These are phyloP conservation scores for Cyathus pygmaeus DNA, from an alignment of 1,284 basidiomycete species.

Conservation along the genomic window DNA sequence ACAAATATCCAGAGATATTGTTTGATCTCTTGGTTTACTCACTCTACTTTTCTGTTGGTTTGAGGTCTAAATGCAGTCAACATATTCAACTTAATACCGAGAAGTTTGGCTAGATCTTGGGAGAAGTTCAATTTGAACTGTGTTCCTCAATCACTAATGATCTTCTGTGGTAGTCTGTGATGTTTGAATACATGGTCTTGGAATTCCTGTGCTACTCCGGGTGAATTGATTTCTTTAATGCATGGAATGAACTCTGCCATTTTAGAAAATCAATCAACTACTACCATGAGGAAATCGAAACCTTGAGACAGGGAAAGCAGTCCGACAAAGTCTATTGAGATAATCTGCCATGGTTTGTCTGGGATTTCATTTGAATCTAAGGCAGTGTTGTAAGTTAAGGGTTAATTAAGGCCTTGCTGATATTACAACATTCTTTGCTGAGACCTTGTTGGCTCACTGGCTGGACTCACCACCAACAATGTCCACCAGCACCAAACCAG, in stretches of 20 bases:
- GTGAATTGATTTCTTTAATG: background rate
- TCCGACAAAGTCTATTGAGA: background rate
- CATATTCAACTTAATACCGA: background rate
- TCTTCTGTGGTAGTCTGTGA: background rate
- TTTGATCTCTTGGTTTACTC: slow-evolving; percentile 3
- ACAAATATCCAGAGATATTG: slow-evolving; percentile 1
- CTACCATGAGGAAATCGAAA: slow-evolving; percentile 1
- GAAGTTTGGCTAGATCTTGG: background rate
- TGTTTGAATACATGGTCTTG: background rate
- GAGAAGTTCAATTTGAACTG: slow-evolving; percentile 3
- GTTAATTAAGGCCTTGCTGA: no score
- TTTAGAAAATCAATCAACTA: slow-evolving; percentile 1
- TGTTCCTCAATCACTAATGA: slow-evolving; percentile 3
- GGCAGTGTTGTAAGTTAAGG: no score
- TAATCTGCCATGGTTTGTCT: background rate
- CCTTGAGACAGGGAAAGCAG: background rate
- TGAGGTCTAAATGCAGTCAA: slow-evolving; percentile 18
- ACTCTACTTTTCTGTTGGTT: slow-evolving; percentile 26
- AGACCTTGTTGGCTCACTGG: no score
- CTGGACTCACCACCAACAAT: no score
- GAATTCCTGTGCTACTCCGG: background rate
- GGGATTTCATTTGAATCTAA: background rate
- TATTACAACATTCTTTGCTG: no score
- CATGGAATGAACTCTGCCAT: slow-evolving; percentile 1
- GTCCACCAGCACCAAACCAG: no score